Evolutionary conservation across 768 basidiomycete species (phyloP), one percentile per base, ranked within the genome.

Genomic region (Boletus edulis): DNA sequence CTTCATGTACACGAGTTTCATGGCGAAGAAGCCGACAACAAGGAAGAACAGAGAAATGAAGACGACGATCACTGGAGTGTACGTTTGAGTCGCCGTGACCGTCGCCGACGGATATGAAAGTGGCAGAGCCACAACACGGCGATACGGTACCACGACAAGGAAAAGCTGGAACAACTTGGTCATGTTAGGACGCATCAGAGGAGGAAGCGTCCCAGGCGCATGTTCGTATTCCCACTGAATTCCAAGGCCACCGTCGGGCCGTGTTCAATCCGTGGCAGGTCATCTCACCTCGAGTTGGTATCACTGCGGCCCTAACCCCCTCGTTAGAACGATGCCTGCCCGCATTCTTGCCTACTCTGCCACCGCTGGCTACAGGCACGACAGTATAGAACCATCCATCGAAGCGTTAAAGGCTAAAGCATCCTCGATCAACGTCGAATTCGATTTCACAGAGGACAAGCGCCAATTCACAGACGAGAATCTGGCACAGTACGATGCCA

Each of bases 381-480:
- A 89, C 56, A 86, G 84, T 4, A 91, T 91, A 52, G 88, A 88
- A 0, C 81, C 82, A 2, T 87, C 88, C 4, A 80, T 87, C 27
- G 69, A 79, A 41, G 80, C 79, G 0, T 68, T 91, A 39, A 77
- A 78, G 52, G 66, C 73, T 1, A 75, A 73, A 22, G 77, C 76
- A 3, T 54, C 72, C n/a, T 62, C 69, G 0, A 79, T 84, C 52
- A 73, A 81, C 56, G 74, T 84, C 48, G 48, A 73, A 22, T 87
- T 91, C 55, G 81, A 83, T 46, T 76, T 82, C 52, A 85, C 87
- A 3, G 89, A 91, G 64, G 86, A 89, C 55, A 69, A 69, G 55
- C 58, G 61, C 0, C 68, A 70, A 56, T 90, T 91, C 70, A 86
- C 72, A 6, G 78, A 84, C 56, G 69, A 73, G 8, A 79, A 73